Conservation (phyloP, 2,329 filamentous ascomycete genomes). For the Leptographium flavum region DNA sequence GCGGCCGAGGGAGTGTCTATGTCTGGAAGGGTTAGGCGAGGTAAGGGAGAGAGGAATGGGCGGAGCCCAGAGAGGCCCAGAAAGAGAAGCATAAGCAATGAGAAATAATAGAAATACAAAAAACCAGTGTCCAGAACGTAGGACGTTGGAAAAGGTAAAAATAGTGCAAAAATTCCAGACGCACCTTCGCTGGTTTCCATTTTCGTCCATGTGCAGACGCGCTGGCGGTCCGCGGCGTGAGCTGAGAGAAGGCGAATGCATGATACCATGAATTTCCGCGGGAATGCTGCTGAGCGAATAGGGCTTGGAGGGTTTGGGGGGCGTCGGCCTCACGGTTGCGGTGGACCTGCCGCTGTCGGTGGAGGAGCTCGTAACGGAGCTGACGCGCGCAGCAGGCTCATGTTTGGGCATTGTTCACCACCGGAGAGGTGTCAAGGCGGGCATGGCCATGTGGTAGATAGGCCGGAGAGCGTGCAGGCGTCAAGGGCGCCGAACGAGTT, state of each 20-base stretch:
- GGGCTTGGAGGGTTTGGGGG: conserved; percentile 16
- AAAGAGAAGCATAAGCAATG: too few relatives aligned
- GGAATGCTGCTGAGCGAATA: conserved; percentile 7
- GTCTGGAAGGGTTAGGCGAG: too few relatives aligned
- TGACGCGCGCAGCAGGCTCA: conserved; percentile 49
- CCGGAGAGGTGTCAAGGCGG: conserved; percentile 9
- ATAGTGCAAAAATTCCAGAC: conserved; percentile 8
- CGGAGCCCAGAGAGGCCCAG: too few relatives aligned
- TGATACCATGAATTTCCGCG: conserved; percentile 4
- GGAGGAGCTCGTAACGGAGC: conserved; percentile 50
- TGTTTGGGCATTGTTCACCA: conserved; percentile 52
- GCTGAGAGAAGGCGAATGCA: conserved; percentile 5
- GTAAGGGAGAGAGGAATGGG: too few relatives aligned
- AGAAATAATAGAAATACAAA: too few relatives aligned
- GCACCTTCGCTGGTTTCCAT: conserved; percentile 26
- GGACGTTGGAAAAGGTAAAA: neutral
- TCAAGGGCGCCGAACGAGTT: neutral
- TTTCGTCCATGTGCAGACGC: conserved; percentile 42
- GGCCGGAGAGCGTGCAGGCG: neutral
- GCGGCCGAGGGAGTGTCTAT: conserved; percentile 11
- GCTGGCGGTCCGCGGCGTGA: conserved; percentile 25
- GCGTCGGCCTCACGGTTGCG: conserved; percentile 44
- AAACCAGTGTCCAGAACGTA: too few relatives aligned
- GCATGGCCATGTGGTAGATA: conserved; percentile 9
- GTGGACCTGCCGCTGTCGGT: conserved; percentile 53